phyloP scores from a whole-genome alignment of 768 basidiomycete species.

The Cystobasidium ongulense region DNA sequence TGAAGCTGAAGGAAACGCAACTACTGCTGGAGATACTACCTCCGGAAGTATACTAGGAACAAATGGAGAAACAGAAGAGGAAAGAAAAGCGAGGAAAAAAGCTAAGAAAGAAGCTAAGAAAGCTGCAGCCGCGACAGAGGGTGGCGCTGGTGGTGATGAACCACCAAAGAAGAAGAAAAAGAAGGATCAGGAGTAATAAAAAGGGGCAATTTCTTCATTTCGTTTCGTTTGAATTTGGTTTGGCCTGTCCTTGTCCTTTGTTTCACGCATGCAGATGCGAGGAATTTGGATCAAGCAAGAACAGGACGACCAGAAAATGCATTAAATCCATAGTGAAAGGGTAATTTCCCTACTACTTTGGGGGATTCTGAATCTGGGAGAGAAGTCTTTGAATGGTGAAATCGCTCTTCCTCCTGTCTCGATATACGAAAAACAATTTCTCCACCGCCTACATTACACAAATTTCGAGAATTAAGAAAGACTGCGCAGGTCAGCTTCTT shows the following conservation, averaged over 20 bases:
- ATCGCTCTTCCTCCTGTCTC: too few relatives aligned
- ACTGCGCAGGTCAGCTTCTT: slow-evolving; percentile 9
- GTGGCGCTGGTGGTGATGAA: slow-evolving; percentile 46
- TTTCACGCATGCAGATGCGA: too few relatives aligned
- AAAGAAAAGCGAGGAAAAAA: slow-evolving; percentile 43
- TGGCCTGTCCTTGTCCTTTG: too few relatives aligned
- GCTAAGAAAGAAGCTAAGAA: slow-evolving; percentile 47
- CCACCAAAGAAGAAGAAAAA: slow-evolving; percentile 53
- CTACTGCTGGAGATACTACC: slow-evolving; percentile 10
- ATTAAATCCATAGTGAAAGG: too few relatives aligned
- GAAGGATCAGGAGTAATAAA: slow-evolving; percentile 33
- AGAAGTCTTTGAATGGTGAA: too few relatives aligned
- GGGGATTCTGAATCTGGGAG: too few relatives aligned
- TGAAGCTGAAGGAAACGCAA: slow-evolving; percentile 12
- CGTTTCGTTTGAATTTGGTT: too few relatives aligned
- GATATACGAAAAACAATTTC: too few relatives aligned
- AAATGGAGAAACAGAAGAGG: slow-evolving; percentile 36
- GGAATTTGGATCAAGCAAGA: too few relatives aligned
- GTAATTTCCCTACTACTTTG: too few relatives aligned
- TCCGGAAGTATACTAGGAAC: background rate
- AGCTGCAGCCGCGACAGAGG: slow-evolving; percentile 55
- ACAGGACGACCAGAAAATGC: too few relatives aligned
- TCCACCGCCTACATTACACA: background rate
- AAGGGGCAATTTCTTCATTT: too few relatives aligned
- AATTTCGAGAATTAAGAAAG: background rate